Percentiles rank a stretch among this genome's conserved stretches.
phyloP scores from a whole-genome alignment of 2,329 filamentous ascomycete species.

The Aspergillus sp. region DNA sequence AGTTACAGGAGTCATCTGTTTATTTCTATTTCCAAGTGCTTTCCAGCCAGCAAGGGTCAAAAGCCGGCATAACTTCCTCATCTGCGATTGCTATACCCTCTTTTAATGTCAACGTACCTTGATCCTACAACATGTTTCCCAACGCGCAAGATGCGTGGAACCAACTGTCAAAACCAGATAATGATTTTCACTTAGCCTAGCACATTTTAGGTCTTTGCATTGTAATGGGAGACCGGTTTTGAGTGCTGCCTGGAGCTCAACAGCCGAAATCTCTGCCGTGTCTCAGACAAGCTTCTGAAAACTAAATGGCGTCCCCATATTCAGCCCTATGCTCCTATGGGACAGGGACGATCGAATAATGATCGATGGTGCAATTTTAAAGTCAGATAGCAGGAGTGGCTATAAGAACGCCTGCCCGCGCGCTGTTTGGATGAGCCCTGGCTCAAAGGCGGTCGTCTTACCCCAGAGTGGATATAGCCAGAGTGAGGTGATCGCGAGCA shows the following conservation, averaged over 20 bases:
- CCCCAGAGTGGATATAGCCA: slow-evolving; percentile 19
- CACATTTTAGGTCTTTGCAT: neutral
- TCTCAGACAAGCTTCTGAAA: slow-evolving; percentile 17
- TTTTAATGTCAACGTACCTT: neutral
- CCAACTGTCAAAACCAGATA: neutral
- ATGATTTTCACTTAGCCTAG: neutral
- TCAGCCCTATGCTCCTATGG: slow-evolving; percentile 5
- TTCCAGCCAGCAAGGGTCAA: neutral
- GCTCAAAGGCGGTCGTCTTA: slow-evolving; percentile 6
- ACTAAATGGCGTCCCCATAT: slow-evolving; percentile 1
- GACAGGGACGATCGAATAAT: neutral
- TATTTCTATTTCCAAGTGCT: slow-evolving; percentile 6
- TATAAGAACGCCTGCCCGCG: slow-evolving; percentile 15
- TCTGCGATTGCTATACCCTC: slow-evolving; percentile 6
- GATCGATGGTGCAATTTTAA: slow-evolving; percentile 16
- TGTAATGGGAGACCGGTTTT: neutral
- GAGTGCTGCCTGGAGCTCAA: slow-evolving; percentile 19
- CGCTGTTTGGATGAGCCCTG: slow-evolving; percentile 17
- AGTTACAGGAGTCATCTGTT: slow-evolving; percentile 19
- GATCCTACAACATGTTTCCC: neutral
- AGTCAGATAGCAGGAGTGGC: slow-evolving; percentile 16
- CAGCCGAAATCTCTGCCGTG: slow-evolving; percentile 34
- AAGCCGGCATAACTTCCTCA: neutral
- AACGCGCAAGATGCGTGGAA: neutral
- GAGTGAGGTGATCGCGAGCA: slow-evolving; percentile 33